Base-by-base conservation (phyloP, 2,329 filamentous ascomycete genomes). In the Paracoccidioides lutzii region DNA sequence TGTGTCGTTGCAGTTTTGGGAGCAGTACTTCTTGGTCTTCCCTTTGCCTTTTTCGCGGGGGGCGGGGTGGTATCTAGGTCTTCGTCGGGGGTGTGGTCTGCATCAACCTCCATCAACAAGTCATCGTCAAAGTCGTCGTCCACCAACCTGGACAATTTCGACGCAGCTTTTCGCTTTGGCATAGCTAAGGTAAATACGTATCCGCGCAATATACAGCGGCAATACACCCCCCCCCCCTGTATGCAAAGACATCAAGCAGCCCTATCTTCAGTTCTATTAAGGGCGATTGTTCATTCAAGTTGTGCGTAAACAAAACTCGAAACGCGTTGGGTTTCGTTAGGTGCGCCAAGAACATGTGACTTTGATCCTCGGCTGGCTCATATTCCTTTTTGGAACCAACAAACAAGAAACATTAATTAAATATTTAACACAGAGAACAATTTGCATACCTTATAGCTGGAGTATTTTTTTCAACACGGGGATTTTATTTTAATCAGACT, bases 71-170 rank as follows among this genome's bases (percentile, higher is more conserved):
- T 64, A 58, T 68, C 61, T 55, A 63, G 59, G 45, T 62, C 55
- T 42, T 66, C 62, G 5, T 60, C 55, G 38, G 62, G 61, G 32
- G 65, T 66, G 55, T 65, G 63, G 53, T 67, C 66, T 41, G 63
- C 63, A 12, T 5, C 49, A 10, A 37, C 49, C 9, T 52, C 42
- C 55, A 64, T 63, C n/a, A 67, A 63, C 57, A 66, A 64, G 6
- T 69, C 60, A 54, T 74, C 71, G 40, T 75, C 72, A 59, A 69
- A 68, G 42, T 79, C 76, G 12, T 75, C 76, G 50, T 74, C 75
- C 8, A 77, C 62, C 28, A 78, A 61, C 8, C 70, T 71, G 38
- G 76, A 75, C 14, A 78, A 59, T 54, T 72, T 73, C 38, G 72
- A 64, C 12, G 67, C 59, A 6, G 67, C 69, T 58, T 75, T 75